Percentiles rank a stretch among this genome's conserved stretches.
Evolutionary conservation across 805 yeast species (phyloP).

Genomic region (Lipomyces chichibuensis): DNA sequence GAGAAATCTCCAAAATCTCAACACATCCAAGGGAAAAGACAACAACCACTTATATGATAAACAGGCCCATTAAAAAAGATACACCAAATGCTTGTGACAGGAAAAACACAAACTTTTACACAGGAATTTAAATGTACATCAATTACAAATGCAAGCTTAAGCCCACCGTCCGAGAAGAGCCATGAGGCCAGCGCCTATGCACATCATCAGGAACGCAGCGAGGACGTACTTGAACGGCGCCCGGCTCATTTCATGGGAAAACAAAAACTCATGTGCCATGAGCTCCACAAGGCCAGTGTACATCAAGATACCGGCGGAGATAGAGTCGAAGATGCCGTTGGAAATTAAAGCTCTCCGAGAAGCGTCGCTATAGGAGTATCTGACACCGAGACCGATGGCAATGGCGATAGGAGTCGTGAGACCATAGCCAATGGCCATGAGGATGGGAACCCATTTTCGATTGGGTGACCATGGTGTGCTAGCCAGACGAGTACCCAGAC

Average conservation of each 20-base stretch:
- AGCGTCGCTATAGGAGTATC: conserved; percentile 51
- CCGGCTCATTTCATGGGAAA: conserved; percentile 44
- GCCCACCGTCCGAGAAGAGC: conserved; percentile 81
- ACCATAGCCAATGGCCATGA: conserved; percentile 55
- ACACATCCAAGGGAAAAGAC: background rate
- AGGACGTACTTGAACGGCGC: conserved; percentile 24
- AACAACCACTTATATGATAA: background rate
- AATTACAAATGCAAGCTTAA: conserved; percentile 37
- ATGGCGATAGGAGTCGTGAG: conserved; percentile 69
- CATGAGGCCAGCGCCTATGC: conserved; percentile 66
- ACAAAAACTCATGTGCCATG: conserved; percentile 72
- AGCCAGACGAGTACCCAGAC: conserved; percentile 72
- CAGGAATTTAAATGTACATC: background rate
- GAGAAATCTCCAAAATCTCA: background rate
- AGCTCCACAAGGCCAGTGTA: conserved; percentile 77
- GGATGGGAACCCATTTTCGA: conserved; percentile 56
- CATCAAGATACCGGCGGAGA: conserved; percentile 71
- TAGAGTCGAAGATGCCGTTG: conserved; percentile 67
- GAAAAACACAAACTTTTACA: background rate
- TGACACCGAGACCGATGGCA: conserved; percentile 76
- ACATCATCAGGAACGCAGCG: conserved; percentile 24
- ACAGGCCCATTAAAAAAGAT: background rate
- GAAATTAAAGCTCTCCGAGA: conserved; percentile 53
- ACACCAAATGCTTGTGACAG: background rate
- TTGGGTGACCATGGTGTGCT: conserved; percentile 57